Percentiles rank a stretch among this genome's conserved stretches.
Evolutionary conservation across 1,284 basidiomycete genomes (phyloP).

Genomic region (Pseudozyma thailandica): DNA sequence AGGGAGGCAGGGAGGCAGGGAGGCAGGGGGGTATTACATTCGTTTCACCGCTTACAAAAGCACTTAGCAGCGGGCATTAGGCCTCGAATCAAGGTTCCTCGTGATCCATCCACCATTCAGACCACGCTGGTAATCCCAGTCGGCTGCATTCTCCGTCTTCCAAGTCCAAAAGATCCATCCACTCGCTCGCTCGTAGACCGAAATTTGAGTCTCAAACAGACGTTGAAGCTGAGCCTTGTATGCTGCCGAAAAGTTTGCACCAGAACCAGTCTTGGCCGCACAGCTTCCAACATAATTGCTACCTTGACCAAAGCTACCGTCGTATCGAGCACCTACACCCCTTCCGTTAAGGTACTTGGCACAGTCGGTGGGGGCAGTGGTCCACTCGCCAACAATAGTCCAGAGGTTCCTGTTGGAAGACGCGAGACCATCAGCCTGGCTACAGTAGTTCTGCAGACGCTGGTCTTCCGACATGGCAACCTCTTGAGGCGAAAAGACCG

Average conservation of each 20-base stretch:
- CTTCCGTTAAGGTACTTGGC: constrained; percentile 79
- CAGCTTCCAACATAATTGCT: constrained; percentile 77
- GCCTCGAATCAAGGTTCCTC: constrained; percentile 35
- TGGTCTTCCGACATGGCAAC: constrained; percentile 43
- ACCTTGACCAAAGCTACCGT: constrained; percentile 73
- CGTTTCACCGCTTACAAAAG: too few species aligned
- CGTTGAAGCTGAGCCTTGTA: constrained; percentile 86
- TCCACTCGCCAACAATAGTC: constrained; percentile 68
- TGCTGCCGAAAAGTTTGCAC: constrained; percentile 76
- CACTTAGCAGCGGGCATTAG: constrained; percentile 47
- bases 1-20: too few species aligned
- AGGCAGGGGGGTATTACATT: too few species aligned
- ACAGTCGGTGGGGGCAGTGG: constrained; percentile 80
- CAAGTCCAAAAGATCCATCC: constrained; percentile 87
- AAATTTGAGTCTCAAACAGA: constrained; percentile 83
- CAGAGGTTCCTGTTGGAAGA: constrained; percentile 55
- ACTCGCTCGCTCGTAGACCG: constrained; percentile 69
- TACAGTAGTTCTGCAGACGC: constrained; percentile 59
- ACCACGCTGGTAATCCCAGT: constrained; percentile 67
- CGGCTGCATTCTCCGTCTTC: constrained; percentile 73
- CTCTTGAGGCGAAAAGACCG: constrained; percentile 52
- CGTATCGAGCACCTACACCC: constrained; percentile 80
- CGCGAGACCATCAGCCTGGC: constrained; percentile 27
- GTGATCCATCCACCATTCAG: constrained; percentile 64
- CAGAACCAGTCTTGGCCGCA: constrained; percentile 77